Evolutionary conservation across 73 alveolate species (phyloP), one percentile per base, ranked within the genome.

Genomic region (Loxodes magnus): DNA sequence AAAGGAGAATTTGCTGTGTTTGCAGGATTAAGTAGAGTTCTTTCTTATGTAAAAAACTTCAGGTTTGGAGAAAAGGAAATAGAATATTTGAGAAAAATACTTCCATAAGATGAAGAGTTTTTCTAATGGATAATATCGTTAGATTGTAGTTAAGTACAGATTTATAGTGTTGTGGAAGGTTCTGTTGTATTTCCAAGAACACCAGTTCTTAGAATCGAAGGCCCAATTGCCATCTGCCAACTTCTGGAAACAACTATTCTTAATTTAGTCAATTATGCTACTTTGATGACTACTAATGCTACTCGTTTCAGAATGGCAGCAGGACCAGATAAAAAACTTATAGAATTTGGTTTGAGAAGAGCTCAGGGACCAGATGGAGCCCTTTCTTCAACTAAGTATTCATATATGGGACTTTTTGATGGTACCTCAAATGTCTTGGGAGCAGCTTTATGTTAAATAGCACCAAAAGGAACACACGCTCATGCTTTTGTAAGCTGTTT

Each of bases 321-420:
- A 0, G 96, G 96, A 0, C 66, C 51, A 27, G 51, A 64, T 4
- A 75, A 46, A 5, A 20, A 54, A 17, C 62, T 88, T 38, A 59
- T 81, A 31, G 97, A 86, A 55, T 82, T 86, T 55, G 97, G 97
- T 20, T 49, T 71, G 20, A 61, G 97, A 51, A 55, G 97, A 55
- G 97, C 97, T 15, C 69, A 86, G 51, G 97, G 97, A 3, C 93
- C 97, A 10, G 88, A 86, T 57, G 97, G 97, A n/a, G 94, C 80
- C 7, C 19, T 86, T 52, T 58, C 88, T 17, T 93, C 97, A 19
- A 76, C 74, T 5, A 58, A 77, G 37, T 86, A 82, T 51, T 55
- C 89, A 3, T 86, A 65, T 53, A 55, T 86, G 17, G 97, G 97
- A n/a, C 79, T 78, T 26, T 86, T 86, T 63, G 87, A 77, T 30